A percentile compares a stretch with the other conserved stretches of the same genome.
phyloP scores from a whole-genome alignment of 1,284 basidiomycete species.

The Rhizoctonia solani region DNA sequence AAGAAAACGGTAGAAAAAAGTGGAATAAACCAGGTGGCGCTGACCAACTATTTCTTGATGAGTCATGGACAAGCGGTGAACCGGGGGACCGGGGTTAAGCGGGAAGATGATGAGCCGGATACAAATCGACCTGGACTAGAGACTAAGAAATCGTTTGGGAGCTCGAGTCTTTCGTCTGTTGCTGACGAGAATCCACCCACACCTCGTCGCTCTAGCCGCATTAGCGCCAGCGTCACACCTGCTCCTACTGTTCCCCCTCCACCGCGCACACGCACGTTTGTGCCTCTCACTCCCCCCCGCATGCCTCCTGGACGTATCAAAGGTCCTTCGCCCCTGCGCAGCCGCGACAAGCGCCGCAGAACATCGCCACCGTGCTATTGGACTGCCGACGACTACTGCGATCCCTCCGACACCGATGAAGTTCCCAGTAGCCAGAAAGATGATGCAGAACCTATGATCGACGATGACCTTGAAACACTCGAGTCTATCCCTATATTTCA shows the following conservation, averaged over 20 bases:
- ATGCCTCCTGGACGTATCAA: slow-evolving; percentile 15
- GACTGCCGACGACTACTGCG: neutral
- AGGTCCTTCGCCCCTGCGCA: slow-evolving; percentile 7
- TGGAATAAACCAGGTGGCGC: neutral
- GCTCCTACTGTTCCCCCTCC: neutral
- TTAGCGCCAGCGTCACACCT: neutral
- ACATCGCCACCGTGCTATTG: slow-evolving; percentile 1
- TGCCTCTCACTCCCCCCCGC: neutral
- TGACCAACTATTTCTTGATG: slow-evolving; percentile 9
- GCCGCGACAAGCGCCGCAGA: neutral
- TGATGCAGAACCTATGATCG: neutral
- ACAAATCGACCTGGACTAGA: neutral
- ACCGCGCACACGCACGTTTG: neutral
- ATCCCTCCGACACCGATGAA: slow-evolving; percentile 30
- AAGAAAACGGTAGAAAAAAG: neutral
- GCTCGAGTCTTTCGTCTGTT: slow-evolving; percentile 1
- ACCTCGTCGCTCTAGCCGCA: neutral
- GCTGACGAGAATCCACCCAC: neutral
- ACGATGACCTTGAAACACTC: slow-evolving; percentile 18
- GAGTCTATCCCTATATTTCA: slow-evolving; percentile 24
- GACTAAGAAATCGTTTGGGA: slow-evolving; percentile 7
- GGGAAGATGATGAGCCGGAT: neutral
- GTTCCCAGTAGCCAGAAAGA: slow-evolving; percentile 27
- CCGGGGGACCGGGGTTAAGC: neutral
- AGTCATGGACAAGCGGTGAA: too few species aligned